Evolutionary conservation across 176 grass and related monocot species (phyloP), one percentile per base, ranked within the genome.

Genomic region (Typha latifolia): DNA sequence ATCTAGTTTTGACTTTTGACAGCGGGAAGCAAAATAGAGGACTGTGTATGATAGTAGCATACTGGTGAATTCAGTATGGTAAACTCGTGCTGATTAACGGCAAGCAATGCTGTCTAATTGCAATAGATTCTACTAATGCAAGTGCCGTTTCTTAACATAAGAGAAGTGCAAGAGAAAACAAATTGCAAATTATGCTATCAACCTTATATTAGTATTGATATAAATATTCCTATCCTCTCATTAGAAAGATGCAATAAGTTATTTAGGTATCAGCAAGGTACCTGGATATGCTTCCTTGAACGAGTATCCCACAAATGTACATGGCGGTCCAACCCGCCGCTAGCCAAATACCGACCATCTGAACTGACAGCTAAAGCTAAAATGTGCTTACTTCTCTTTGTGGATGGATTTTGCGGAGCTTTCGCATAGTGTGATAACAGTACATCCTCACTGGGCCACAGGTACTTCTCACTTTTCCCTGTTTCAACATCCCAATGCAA

Each of bases 261-360:
- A 51, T 27, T n/a, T 48, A 49, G 49, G 23, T 16, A 23, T 24
- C 22, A 27, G 16, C 50, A 21, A 49, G 24, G 15, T 66, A 95
- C 90, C 90, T 90, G 86, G 66, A 95, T 76, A 66, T 95, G 90
- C 49, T 81, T 73, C 69, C 66, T 75, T 61, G 90, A 84, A 9
- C 90, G 77, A 69, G 75, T 74, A 90, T 95, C 90, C 90, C 90
- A 95, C 77, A 95, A 80, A 82, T 95, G 90, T 11, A 90, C 70
- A 69, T 95, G 90, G 22, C 86, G 77, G 55, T 95, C 90, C 49
- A 95, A 51, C 9, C 90, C 90, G 49, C 90, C 90, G 50, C 83
- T 86, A 7, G 83, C 90, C 75, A 95, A 80, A 53, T 86, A 90
- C 8, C 81, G 83, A 11, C 83, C 81, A 74, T 95, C 86, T 55